Percentiles rank a stretch among this genome's conserved stretches.
Conservation (phyloP, 208 protist genomes). For the Wallacemonas collosoma region DNA sequence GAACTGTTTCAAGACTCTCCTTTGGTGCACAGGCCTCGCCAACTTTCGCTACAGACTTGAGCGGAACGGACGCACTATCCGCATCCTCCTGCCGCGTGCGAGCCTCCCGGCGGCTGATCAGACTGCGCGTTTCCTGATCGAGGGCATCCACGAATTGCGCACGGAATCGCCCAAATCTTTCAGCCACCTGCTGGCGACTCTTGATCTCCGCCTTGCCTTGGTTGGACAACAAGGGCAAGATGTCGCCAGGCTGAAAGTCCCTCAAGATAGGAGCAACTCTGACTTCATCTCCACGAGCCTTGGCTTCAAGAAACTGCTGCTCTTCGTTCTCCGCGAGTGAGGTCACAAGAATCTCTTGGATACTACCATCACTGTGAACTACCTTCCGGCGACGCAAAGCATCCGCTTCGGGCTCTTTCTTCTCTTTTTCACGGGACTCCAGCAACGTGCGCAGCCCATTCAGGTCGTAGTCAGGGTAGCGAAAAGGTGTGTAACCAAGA, state of each 20-base stretch:
- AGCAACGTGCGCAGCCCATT: slow-evolving; percentile 20
- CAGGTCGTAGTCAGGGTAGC: slow-evolving; percentile 81
- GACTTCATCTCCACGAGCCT: slow-evolving; percentile 5
- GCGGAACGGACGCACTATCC: neutral
- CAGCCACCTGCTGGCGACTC: slow-evolving; percentile 34
- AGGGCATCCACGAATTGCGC: slow-evolving; percentile 22
- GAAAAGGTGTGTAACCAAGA: slow-evolving; percentile 71
- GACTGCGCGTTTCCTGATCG: neutral
- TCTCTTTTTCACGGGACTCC: neutral
- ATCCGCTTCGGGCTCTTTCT: slow-evolving; percentile 13
- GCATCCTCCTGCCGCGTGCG: neutral
- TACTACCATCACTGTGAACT: slow-evolving; percentile 51
- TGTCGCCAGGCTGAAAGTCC: slow-evolving; percentile 37
- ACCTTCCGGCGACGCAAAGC: slow-evolving; percentile 45
- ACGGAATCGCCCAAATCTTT: slow-evolving; percentile 21
- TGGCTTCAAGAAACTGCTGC: slow-evolving; percentile 27
- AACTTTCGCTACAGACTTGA: neutral
- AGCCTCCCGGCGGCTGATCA: neutral
- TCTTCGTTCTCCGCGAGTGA: slow-evolving; percentile 41
- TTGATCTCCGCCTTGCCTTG: slow-evolving; percentile 36
- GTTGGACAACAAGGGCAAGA: slow-evolving; percentile 46
- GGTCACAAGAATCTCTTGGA: slow-evolving; percentile 51
- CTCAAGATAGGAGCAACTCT: slow-evolving; percentile 57
- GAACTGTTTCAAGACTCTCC: slow-evolving; percentile 15
- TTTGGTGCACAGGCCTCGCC: neutral